phyloP scores from a whole-genome alignment of 805 yeast species.

The Lachancea quebecensis region DNA sequence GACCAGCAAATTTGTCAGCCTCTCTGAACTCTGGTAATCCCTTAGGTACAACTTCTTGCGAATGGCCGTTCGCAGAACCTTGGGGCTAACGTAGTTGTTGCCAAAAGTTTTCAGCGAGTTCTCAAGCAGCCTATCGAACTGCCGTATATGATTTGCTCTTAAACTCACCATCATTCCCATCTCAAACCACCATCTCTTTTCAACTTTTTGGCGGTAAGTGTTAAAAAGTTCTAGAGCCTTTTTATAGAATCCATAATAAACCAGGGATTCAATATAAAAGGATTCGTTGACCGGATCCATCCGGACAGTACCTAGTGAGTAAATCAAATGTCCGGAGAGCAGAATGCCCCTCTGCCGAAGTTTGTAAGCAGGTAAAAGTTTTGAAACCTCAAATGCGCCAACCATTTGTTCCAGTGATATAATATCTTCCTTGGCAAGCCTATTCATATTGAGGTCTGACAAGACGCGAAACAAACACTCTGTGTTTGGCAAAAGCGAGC shows the following conservation, averaged over 20 bases:
- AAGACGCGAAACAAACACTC: slow-evolving; percentile 18
- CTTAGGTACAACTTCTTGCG: slow-evolving; percentile 27
- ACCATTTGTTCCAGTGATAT: slow-evolving; percentile 30
- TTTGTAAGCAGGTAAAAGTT: slow-evolving; percentile 32
- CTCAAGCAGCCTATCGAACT: slow-evolving; percentile 33
- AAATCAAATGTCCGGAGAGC: slow-evolving; percentile 39
- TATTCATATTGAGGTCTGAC: slow-evolving; percentile 13
- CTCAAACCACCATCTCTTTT: slow-evolving; percentile 49
- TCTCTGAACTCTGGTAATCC: slow-evolving; percentile 23
- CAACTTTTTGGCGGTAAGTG: slow-evolving; percentile 31
- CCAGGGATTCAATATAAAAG: slow-evolving; percentile 41
- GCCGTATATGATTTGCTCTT: slow-evolving; percentile 26
- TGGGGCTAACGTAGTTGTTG: slow-evolving; percentile 33
- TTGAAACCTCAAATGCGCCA: slow-evolving; percentile 36
- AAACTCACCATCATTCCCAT: slow-evolving; percentile 39
- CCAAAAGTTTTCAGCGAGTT: slow-evolving; percentile 25
- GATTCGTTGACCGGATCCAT: slow-evolving; percentile 48
- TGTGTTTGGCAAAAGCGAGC: slow-evolving; percentile 12
- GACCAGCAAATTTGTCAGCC: slow-evolving; percentile 30
- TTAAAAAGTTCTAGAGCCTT: slow-evolving; percentile 36
- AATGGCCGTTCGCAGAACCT: slow-evolving; percentile 33
- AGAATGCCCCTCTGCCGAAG: slow-evolving; percentile 32
- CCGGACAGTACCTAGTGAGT: slow-evolving; percentile 35
- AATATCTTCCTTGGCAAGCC: slow-evolving; percentile 9
- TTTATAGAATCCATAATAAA: slow-evolving; percentile 28